Evolutionary conservation across 2,329 filamentous ascomycete genomes (phyloP).

Genomic region (Whalleya microplaca): DNA sequence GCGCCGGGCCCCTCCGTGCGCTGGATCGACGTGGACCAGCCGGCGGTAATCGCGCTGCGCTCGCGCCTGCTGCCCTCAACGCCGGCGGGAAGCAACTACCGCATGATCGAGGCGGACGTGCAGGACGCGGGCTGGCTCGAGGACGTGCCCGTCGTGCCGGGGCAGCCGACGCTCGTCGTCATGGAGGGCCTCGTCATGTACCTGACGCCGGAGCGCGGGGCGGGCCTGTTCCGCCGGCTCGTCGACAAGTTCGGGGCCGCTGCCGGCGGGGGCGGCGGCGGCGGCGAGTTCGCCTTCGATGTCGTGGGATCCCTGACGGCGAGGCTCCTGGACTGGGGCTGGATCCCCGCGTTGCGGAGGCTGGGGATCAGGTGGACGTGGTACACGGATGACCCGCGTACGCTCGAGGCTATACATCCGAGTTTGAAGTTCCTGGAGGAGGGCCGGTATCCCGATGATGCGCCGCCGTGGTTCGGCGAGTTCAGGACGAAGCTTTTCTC

Average conservation of each 20-base stretch:
- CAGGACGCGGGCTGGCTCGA: slow-evolving; percentile 29
- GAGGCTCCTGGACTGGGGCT: slow-evolving; percentile 3
- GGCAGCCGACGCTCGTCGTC: slow-evolving; percentile 31
- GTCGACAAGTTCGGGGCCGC: too few species aligned
- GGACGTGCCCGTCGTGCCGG: slow-evolving; percentile 23
- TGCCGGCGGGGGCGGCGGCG: slow-evolving; percentile 13
- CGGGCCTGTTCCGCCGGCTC: slow-evolving; percentile 17
- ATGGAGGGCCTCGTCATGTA: slow-evolving; percentile 36
- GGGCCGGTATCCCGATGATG: slow-evolving; percentile 1
- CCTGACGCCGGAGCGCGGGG: slow-evolving; percentile 20
- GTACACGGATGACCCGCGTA: slow-evolving; percentile 8
- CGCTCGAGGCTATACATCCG: slow-evolving; percentile 3
- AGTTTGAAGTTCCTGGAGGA: slow-evolving; percentile 3
- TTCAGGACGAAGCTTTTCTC: slow-evolving; percentile 6
- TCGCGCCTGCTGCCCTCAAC: slow-evolving; percentile 20
- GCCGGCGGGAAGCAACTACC: slow-evolving; percentile 27
- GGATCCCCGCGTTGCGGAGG: not conserved
- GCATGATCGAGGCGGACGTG: slow-evolving; percentile 24
- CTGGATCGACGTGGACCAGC: slow-evolving; percentile 37
- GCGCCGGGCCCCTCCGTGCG: slow-evolving; percentile 10
- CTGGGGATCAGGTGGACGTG: slow-evolving; percentile 5
- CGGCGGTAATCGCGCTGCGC: slow-evolving; percentile 34
- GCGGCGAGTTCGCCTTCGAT: slow-evolving; percentile 25
- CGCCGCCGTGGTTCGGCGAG: slow-evolving; percentile 10
- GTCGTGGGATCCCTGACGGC: slow-evolving; percentile 7